Evolutionary conservation across 2,329 filamentous ascomycete genomes (phyloP).

Genomic region (Akanthomyces dipterigenus): DNA sequence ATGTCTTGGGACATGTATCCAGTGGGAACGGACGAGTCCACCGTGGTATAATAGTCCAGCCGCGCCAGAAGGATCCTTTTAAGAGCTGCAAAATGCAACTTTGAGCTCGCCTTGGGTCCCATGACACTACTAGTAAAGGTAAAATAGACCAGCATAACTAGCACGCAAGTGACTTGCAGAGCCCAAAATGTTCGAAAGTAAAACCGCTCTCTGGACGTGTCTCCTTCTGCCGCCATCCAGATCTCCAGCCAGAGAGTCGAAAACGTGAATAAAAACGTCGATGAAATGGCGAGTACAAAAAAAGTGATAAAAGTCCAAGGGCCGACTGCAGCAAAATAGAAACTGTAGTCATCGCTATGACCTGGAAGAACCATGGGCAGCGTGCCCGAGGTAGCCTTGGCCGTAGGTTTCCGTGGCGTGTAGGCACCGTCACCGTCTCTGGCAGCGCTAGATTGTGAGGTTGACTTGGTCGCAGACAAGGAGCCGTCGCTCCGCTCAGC

Average conservation of each 20-base stretch:
- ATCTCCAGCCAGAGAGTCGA: constrained; percentile 1
- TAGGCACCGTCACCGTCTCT: neutral
- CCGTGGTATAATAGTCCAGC: constrained; percentile 7
- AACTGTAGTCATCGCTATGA: neutral
- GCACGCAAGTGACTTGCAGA: neutral
- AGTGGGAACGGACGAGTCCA: constrained; percentile 8
- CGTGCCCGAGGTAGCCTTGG: neutral
- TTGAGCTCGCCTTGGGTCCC: constrained; percentile 6
- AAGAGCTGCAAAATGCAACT: neutral
- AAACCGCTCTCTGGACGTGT: neutral
- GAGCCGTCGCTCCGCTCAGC: neutral
- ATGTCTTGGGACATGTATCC: constrained; percentile 10
- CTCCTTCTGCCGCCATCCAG: neutral
- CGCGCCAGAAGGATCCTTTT: neutral
- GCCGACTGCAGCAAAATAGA: constrained; percentile 5
- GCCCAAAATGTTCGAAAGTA: constrained; percentile 3
- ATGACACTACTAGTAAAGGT: neutral
- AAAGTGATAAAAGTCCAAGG: neutral
- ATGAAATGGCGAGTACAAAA: neutral
- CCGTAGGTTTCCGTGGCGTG: neutral
- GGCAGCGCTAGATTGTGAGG: neutral
- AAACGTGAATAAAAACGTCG: neutral
- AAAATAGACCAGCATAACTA: constrained; percentile 1
- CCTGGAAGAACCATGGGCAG: constrained; percentile 2
- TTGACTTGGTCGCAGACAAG: neutral